Conservation (phyloP, 352 stramenopile genomes). For the Thalassiosira allenii region DNA sequence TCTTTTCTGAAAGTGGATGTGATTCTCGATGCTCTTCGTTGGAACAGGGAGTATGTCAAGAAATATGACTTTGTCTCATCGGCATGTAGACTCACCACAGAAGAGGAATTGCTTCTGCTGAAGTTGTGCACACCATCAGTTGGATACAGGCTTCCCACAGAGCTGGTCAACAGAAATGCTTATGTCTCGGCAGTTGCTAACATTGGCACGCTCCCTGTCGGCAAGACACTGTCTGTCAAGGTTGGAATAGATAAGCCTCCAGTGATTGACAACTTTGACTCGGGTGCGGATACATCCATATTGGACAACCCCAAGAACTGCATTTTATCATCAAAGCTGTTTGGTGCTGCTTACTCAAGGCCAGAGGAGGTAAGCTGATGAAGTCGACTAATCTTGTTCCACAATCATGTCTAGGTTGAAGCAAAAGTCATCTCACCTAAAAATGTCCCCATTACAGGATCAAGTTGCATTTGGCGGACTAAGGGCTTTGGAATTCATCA, state of each 20-base stretch:
- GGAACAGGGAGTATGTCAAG: conserved; percentile 91
- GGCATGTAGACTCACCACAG: conserved; percentile 91
- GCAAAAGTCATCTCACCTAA: too few species aligned
- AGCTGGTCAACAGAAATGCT: conserved; percentile 82
- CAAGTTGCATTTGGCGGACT: conserved; percentile 86
- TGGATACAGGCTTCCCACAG: conserved; percentile 72
- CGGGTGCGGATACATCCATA: conserved; percentile 81
- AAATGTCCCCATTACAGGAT: too few species aligned
- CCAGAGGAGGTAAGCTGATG: conserved; percentile 84
- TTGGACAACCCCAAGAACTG: conserved; percentile 87
- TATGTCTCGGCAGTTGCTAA: conserved; percentile 88
- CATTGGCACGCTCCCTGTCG: conserved; percentile 82
- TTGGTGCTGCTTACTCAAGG: conserved; percentile 86
- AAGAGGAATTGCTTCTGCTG: conserved; percentile 95
- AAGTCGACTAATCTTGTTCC: too few species aligned
- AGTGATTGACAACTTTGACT: conserved; percentile 86
- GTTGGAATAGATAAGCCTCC: conserved; percentile 83
- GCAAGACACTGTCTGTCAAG: conserved; percentile 84
- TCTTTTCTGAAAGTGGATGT: too few species aligned
- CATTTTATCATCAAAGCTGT: conserved; percentile 86
- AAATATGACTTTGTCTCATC: conserved; percentile 92
- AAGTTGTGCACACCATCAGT: conserved; percentile 76
- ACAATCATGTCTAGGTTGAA: too few species aligned
- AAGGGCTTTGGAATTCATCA: conserved; percentile 86
- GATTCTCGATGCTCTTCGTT: too few species aligned